A percentile compares a stretch with the other conserved stretches of the same genome.
phyloP scores from a whole-genome alignment of 352 stramenopile genomes.

The Phytopythium ostracodes region DNA sequence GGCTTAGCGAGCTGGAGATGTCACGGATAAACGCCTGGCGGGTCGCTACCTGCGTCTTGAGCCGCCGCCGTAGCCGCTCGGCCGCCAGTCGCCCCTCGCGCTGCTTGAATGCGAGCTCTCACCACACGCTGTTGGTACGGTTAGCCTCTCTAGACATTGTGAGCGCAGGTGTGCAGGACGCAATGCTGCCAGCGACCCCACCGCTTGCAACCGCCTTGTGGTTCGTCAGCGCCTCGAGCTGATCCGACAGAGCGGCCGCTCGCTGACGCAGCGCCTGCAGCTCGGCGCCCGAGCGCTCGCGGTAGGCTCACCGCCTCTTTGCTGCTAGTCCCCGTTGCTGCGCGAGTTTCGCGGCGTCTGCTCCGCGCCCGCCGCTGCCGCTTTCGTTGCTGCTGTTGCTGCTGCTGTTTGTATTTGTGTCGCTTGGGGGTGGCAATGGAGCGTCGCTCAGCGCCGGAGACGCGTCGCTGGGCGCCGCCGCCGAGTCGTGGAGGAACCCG shows the following conservation, averaged over 20 bases:
- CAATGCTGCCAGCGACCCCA: background rate
- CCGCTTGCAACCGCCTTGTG: background rate
- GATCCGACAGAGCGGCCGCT: background rate
- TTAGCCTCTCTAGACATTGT: background rate
- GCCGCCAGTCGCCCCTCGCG: constrained; percentile 5
- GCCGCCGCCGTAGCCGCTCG: constrained; percentile 2
- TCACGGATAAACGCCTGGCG: constrained; percentile 7
- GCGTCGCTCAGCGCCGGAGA: background rate
- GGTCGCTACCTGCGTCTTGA: constrained; percentile 5
- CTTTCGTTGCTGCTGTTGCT: background rate
- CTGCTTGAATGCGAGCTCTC: constrained; percentile 6
- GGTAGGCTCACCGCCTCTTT: constrained; percentile 2
- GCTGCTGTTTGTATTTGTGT: background rate
- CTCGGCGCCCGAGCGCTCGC: constrained; percentile 7
- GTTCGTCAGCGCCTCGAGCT: constrained; percentile 3
- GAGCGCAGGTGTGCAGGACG: background rate
- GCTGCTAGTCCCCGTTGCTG: constrained; percentile 2
- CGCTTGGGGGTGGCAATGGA: background rate
- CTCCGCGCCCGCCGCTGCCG: background rate
- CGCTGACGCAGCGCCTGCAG: background rate
- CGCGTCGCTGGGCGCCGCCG: no score
- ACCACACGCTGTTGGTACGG: background rate
- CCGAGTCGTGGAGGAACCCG: background rate
- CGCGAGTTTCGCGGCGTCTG: background rate
- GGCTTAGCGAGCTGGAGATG: background rate